These are phyloP conservation scores for Pseudopyricularia javanii DNA, from an alignment of 2,329 filamentous ascomycete species.

Conservation along the genomic window DNA sequence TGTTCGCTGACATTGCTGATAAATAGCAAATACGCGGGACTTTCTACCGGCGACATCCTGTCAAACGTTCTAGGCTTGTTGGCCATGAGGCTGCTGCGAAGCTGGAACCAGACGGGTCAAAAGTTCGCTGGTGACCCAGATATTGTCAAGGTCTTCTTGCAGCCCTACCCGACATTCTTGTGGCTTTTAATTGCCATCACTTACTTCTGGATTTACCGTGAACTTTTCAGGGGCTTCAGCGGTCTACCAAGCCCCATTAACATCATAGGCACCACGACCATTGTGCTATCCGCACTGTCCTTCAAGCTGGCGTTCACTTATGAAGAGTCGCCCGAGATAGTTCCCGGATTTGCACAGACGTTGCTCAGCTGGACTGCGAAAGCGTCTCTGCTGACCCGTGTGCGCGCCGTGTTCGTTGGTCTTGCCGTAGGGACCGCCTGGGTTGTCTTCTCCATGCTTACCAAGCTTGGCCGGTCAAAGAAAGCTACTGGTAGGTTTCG, in stretches of 20 bases:
- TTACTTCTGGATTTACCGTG: conserved; percentile 49
- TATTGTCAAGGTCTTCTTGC: conserved; percentile 62
- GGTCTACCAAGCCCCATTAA: conserved; percentile 27
- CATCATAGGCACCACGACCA: conserved; percentile 25
- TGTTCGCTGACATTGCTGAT: not conserved
- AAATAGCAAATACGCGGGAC: not conserved
- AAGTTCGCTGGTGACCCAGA: conserved; percentile 89
- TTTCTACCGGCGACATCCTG: not conserved
- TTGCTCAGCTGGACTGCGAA: conserved; percentile 29
- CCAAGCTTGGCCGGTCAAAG: conserved; percentile 12
- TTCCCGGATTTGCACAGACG: conserved; percentile 32
- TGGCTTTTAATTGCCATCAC: conserved; percentile 62
- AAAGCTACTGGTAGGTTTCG: conserved; percentile 12
- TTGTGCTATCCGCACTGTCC: conserved; percentile 46
- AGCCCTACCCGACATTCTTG: conserved; percentile 50
- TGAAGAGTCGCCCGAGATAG: conserved; percentile 76
- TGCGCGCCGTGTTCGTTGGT: conserved; percentile 36
- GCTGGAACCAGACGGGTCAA: conserved; percentile 96
- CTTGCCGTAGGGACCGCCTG: conserved; percentile 24
- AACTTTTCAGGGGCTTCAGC: conserved; percentile 27
- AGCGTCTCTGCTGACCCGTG: conserved; percentile 32
- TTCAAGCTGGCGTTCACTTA: conserved; percentile 89
- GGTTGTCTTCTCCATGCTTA: conserved; percentile 25
- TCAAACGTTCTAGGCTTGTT: conserved; percentile 36
- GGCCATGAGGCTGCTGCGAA: conserved; percentile 53